These are phyloP conservation scores for Auricularia cornea DNA, from an alignment of 768 basidiomycete species.

Conservation along the genomic window DNA sequence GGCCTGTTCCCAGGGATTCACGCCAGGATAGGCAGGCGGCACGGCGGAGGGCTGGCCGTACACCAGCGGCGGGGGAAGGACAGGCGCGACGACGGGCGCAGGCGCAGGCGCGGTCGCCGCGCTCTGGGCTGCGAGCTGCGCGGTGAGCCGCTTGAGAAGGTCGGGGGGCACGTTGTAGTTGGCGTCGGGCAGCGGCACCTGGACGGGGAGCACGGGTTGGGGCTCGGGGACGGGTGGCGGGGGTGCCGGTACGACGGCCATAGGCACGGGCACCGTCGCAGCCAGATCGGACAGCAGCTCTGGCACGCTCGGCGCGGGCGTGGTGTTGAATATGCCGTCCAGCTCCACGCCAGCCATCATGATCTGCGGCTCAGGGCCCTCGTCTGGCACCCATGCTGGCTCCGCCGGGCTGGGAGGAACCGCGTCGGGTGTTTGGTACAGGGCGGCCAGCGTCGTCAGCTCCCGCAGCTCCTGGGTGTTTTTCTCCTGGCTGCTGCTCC, in stretches of 20 bases:
- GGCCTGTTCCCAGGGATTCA: too few species aligned
- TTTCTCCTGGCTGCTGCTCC: slow-evolving; percentile 63
- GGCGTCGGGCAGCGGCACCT: too few species aligned
- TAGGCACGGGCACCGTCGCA: too few species aligned
- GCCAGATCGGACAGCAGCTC: too few species aligned
- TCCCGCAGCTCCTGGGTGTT: slow-evolving; percentile 67
- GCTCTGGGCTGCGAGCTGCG: too few species aligned
- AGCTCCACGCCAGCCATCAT: slow-evolving; percentile 68
- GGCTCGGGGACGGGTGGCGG: too few species aligned
- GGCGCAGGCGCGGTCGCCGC: not conserved
- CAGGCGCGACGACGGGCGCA: not conserved
- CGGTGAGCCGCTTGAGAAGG: not conserved
- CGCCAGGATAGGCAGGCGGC: too few species aligned
- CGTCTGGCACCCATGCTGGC: slow-evolving; percentile 54
- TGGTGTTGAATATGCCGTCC: slow-evolving; percentile 6
- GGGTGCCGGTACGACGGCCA: too few species aligned
- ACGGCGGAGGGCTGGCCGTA: too few species aligned
- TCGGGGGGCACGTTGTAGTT: too few species aligned
- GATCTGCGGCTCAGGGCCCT: slow-evolving; percentile 52
- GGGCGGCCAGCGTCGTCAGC: slow-evolving; percentile 62
- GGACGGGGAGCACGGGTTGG: too few species aligned
- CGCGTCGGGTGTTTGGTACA: slow-evolving; percentile 61
- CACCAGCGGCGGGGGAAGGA: too few species aligned
- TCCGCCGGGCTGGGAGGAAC: slow-evolving; percentile 77
- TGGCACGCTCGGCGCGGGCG: not conserved